A percentile compares a stretch with the other conserved stretches of the same genome.
Evolutionary conservation across 2,329 filamentous ascomycete species (phyloP).

Genomic region (Podosphaera leucotricha): DNA sequence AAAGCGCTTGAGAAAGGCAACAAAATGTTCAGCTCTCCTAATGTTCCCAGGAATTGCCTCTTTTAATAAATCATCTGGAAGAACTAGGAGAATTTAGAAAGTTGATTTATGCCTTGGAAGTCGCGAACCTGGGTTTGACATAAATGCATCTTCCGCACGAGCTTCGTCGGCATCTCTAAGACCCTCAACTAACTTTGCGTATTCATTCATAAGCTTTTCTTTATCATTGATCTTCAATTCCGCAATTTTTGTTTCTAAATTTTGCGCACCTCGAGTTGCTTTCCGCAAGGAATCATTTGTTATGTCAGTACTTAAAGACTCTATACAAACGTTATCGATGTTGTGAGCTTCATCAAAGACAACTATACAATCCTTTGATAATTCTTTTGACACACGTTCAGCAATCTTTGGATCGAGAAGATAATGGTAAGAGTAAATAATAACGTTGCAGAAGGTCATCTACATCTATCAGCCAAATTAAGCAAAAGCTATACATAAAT

Average conservation of each 20-base stretch:
- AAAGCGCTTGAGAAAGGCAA: constrained; percentile 83
- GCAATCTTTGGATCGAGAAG: constrained; percentile 95
- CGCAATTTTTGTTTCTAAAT: constrained; percentile 69
- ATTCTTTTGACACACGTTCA: constrained; percentile 56
- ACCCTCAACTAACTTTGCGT: constrained; percentile 83
- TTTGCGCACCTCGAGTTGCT: constrained; percentile 73
- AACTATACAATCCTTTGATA: constrained; percentile 95
- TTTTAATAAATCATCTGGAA: constrained; percentile 82
- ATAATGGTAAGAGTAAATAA: constrained; percentile 99
- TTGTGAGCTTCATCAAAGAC: constrained; percentile 99
- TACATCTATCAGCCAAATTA: constrained; percentile 16
- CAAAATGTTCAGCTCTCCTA: constrained; percentile 81
- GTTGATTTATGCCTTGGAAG: neutral
- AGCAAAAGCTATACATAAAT: constrained; percentile 9
- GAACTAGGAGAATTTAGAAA: constrained; percentile 23
- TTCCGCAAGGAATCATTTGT: constrained; percentile 86
- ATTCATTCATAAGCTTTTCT: constrained; percentile 83
- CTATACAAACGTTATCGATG: constrained; percentile 98
- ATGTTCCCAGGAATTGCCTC: constrained; percentile 96
- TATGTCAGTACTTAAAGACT: constrained; percentile 86
- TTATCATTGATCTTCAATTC: constrained; percentile 95
- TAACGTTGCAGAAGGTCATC: constrained; percentile 99
- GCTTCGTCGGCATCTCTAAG: constrained; percentile 72
- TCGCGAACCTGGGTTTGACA: constrained; percentile 51
- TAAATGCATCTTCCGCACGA: constrained; percentile 82